Evolutionary conservation across 148 eudicot species (phyloP).

Genomic region (Rhododendron mucronatum): DNA sequence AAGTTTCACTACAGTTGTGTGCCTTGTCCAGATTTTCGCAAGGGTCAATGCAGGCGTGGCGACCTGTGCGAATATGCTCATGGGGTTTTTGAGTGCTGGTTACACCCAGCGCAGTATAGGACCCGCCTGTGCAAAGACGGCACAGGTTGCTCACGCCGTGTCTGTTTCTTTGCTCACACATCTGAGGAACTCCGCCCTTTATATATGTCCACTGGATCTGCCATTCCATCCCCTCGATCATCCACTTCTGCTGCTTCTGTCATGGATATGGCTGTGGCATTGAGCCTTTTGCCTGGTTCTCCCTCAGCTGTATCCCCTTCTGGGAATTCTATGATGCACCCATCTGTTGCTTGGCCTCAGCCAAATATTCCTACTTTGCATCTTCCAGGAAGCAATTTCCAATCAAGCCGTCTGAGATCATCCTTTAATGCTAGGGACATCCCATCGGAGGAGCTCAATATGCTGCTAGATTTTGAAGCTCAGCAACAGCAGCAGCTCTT

Average conservation of each 20-base stretch:
- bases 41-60: constrained; percentile 50
- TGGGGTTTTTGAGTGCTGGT: constrained; percentile 66
- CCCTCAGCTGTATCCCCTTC: background rate
- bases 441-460: constrained; percentile 25
- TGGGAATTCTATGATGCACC: background rate
- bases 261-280: constrained; percentile 5
- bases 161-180: constrained; percentile 61
- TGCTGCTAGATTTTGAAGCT: constrained; percentile 28
- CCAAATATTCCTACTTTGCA: background rate
- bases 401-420: constrained; percentile 28
- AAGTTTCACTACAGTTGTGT: constrained; percentile 53
- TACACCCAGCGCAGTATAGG: constrained; percentile 58
- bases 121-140: constrained; percentile 60
- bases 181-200: constrained; percentile 50
- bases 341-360: background rate
- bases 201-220: constrained; percentile 49
- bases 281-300: background rate
- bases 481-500: background rate
- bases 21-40: constrained; percentile 59
- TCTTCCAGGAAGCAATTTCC: constrained; percentile 17
- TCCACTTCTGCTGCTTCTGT: constrained; percentile 27
- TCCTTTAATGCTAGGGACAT: constrained; percentile 29
- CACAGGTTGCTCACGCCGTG: constrained; percentile 43
- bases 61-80: constrained; percentile 62
- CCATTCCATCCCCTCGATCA: constrained; percentile 47